Conservation (phyloP, 331 rosid species). For the Malus hybrid region DNA sequence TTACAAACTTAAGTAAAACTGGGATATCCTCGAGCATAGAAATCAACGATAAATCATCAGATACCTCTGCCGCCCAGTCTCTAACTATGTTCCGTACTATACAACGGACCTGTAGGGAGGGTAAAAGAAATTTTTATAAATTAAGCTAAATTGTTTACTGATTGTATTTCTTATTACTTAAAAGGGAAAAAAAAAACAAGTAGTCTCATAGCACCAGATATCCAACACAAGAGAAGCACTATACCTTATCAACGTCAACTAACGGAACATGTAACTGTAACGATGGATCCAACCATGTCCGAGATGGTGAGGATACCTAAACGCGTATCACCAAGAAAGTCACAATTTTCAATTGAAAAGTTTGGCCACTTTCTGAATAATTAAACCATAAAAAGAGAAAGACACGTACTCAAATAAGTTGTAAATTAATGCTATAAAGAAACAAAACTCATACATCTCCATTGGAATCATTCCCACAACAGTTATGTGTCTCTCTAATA, state of each 20-base stretch:
- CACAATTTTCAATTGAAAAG: not conserved
- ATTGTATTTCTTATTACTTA: not conserved
- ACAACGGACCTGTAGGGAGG: constrained; percentile 64
- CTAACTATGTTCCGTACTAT: constrained; percentile 82
- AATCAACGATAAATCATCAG: not conserved
- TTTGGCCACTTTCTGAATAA: not conserved
- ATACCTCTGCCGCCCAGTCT: constrained; percentile 96
- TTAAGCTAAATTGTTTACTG: not conserved
- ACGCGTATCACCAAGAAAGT: constrained; percentile 3
- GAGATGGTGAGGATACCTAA: constrained; percentile 53
- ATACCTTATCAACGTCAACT: constrained; percentile 92
- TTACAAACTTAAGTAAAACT: not conserved
- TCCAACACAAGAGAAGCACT: not conserved
- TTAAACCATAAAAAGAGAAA: not conserved
- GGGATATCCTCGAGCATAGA: not conserved
- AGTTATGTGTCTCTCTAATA: constrained; percentile 33
- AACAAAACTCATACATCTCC: constrained; percentile 19
- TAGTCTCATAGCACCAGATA: not conserved
- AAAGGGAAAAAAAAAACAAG: not conserved
- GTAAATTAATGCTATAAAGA: not conserved
- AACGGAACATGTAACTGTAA: constrained; percentile 68
- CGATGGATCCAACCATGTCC: constrained; percentile 70
- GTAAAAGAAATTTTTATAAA: constrained; percentile 7
- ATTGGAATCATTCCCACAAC: constrained; percentile 39
- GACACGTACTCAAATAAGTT: not conserved